These are phyloP conservation scores for Fraxinus velutina DNA, from an alignment of 305 asterid species.

Conservation along the genomic window DNA sequence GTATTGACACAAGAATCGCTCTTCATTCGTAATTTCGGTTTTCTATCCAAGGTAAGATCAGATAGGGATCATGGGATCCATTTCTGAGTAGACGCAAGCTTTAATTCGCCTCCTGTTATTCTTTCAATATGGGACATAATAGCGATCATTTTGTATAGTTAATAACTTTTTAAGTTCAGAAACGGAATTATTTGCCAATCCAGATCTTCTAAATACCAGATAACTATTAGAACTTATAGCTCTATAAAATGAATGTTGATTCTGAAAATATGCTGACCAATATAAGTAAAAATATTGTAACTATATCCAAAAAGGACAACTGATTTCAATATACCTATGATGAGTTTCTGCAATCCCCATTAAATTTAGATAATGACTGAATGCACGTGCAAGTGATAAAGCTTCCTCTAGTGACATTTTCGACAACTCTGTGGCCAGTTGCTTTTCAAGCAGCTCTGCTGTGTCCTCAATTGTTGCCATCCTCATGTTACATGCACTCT, in stretches of 20 bases:
- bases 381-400: conserved; percentile 74
- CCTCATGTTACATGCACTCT: conserved; percentile 95
- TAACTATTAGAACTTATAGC: not conserved
- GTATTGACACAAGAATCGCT: not conserved
- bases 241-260: not conserved
- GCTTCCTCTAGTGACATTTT: conserved; percentile 93
- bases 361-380: conserved; percentile 86
- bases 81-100: not conserved
- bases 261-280: not conserved
- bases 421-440: conserved; percentile 72
- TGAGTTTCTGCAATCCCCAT: conserved; percentile 96
- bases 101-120: not conserved
- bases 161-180: not conserved
- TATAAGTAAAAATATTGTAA: not conserved
- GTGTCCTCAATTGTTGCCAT: conserved; percentile 84
- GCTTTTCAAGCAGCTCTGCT: conserved; percentile 93
- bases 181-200: not conserved
- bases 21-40: not conserved
- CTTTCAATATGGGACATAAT: not conserved
- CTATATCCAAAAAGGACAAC: not conserved
- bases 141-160: not conserved
- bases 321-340: conserved; percentile 56
- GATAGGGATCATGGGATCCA: not conserved
- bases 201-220: not conserved
- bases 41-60: not conserved